Evolutionary conservation across 768 basidiomycete species (phyloP), one percentile per base, ranked within the genome.

Genomic region (Tylopilus balloui): DNA sequence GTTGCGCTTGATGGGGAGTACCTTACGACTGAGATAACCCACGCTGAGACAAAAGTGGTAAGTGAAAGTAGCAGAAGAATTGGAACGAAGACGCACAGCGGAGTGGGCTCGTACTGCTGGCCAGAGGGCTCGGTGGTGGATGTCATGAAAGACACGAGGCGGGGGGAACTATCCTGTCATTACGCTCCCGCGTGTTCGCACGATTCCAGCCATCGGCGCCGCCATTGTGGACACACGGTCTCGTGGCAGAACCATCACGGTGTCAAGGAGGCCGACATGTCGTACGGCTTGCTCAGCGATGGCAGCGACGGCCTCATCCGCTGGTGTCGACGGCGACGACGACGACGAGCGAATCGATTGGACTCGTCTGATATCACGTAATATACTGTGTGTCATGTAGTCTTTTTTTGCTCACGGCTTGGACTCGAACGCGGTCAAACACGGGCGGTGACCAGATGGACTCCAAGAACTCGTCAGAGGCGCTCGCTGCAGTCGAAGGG

Each of bases 1-100:
- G 59, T 78, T 79, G 58, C 84, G 81, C 70, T 89, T 89, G 68
- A 89, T 89, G 45, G 87, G 85, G 50, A 88, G 72, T 29, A 83
- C 82, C 57, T 68, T 65, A 57, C 79, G 77, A 63, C 76, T 82
- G 59, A 82, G 76, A 63, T 83, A 80, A 35, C 79, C 79, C 52
- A 77, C 76, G 55, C 78, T 79, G 45, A 43, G 42, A 56, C n/a
- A 44, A 47, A 40, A 14, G 29, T 5, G 31, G 50, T 62, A 47
- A 54, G 55, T 25, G 21, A 48, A 44, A 17, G 40, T 20, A 17
- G 21, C 19, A 62, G 44, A 48, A 34, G 45, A 61, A 21, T 11
- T 24, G 43, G 7, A 62, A 27, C 24, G 1, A 40, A 41, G 25
- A 66, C 79, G 59, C 59, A 83, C 80, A 80, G 79, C 45, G 80